Evolutionary conservation across 257 asterid species (phyloP).

Genomic region (Thymus quinquecostatus): DNA sequence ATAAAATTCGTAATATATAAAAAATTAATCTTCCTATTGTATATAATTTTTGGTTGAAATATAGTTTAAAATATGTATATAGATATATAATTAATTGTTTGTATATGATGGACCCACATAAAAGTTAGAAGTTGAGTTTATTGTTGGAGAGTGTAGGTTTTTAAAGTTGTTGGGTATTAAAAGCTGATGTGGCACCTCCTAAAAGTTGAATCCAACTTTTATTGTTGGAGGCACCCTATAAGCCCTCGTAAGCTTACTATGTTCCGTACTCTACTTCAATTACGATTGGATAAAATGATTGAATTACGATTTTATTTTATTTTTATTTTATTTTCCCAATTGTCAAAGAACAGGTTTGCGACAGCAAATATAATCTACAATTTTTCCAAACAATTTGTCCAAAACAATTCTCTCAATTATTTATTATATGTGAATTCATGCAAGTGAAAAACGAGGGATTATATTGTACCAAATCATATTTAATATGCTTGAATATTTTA

Average conservation of each 20-base stretch:
- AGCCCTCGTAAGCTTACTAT: neutral
- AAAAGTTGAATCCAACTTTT: too few relatives aligned
- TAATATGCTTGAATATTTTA: neutral
- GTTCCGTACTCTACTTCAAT: neutral
- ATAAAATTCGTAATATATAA: too few relatives aligned
- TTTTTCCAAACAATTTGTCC: neutral
- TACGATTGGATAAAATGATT: neutral
- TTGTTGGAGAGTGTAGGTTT: too few relatives aligned
- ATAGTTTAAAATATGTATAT: too few relatives aligned
- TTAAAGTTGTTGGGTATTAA: too few relatives aligned
- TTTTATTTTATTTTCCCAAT: neutral
- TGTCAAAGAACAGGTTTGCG: neutral
- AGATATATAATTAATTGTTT: too few relatives aligned
- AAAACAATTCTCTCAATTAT: neutral
- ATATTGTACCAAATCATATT: slow-evolving; percentile 21
- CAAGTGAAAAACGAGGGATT: slow-evolving; percentile 24
- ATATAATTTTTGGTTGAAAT: too few relatives aligned
- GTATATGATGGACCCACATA: too few relatives aligned
- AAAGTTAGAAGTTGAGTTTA: too few relatives aligned
- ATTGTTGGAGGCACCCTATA: too few relatives aligned
- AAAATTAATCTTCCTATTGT: too few relatives aligned
- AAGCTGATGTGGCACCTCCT: too few relatives aligned
- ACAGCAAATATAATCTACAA: neutral
- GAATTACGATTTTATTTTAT: neutral
- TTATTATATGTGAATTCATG: neutral